Evolutionary conservation across 768 basidiomycete species (phyloP).

Genomic region (Lactarius hengduanensis): DNA sequence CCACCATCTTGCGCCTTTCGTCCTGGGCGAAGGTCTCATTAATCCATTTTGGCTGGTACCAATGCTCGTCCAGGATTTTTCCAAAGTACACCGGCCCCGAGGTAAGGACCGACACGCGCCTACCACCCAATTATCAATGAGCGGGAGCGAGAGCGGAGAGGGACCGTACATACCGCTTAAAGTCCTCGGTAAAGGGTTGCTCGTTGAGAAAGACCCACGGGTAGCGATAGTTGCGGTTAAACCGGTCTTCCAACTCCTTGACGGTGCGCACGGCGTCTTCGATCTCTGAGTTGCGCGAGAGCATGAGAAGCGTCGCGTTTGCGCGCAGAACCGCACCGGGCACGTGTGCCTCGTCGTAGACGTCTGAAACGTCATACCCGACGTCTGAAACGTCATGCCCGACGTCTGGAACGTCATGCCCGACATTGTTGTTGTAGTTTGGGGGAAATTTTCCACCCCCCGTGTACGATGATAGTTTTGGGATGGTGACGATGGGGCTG

Average conservation of each 20-base stretch:
- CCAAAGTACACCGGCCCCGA: slow-evolving; percentile 40
- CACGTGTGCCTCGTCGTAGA: not conserved
- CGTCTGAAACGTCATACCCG: not conserved
- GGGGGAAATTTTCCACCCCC: not conserved
- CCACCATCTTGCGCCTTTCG: slow-evolving; percentile 44
- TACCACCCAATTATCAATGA: slow-evolving; percentile 8
- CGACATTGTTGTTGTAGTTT: not conserved
- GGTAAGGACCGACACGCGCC: slow-evolving; percentile 37
- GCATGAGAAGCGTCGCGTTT: slow-evolving; percentile 41
- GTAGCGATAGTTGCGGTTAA: slow-evolving; percentile 77
- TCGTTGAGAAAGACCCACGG: slow-evolving; percentile 93
- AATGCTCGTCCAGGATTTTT: slow-evolving; percentile 46
- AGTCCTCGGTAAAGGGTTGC: slow-evolving; percentile 69
- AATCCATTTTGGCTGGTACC: slow-evolving; percentile 52
- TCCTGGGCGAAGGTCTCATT: slow-evolving; percentile 47
- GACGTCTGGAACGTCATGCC: not conserved
- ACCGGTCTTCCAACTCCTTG: slow-evolving; percentile 79
- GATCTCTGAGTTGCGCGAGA: slow-evolving; percentile 68
- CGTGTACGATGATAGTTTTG: not conserved
- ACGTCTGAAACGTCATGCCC: too few relatives aligned
- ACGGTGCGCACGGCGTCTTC: slow-evolving; percentile 63
- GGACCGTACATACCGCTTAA: slow-evolving; percentile 52
- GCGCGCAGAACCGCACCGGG: slow-evolving; percentile 14
- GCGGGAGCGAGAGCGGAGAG: not conserved
- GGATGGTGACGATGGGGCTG: not conserved